Percentiles rank a stretch among this genome's conserved stretches.
phyloP scores from a whole-genome alignment of 306 rosid species.

The Pyrus pyrifolia region DNA sequence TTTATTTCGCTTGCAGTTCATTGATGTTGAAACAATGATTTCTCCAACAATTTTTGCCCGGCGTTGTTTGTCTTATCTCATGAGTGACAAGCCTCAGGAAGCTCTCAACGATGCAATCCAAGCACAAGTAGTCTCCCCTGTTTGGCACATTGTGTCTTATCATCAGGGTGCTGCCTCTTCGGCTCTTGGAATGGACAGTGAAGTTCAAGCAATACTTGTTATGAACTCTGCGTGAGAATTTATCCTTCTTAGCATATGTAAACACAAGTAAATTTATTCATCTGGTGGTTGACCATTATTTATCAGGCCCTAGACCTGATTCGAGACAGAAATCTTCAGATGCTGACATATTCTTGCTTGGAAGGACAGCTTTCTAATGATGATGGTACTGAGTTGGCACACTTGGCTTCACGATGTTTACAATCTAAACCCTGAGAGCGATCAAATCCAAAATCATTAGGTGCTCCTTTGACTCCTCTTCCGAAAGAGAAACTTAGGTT shows the following conservation, averaged over 20 bases:
- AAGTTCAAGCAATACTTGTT: not conserved
- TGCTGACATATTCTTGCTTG: conserved; percentile 81
- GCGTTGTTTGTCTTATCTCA: no score
- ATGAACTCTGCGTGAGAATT: not conserved
- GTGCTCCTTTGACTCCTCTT: no score
- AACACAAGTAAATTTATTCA: not conserved
- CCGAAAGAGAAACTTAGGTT: no score
- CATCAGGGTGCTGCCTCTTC: no score
- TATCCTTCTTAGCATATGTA: not conserved
- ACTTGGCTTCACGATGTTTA: conserved; percentile 63
- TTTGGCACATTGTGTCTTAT: no score
- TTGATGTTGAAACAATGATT: no score
- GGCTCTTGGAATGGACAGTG: no score
- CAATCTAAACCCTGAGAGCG: conserved; percentile 83
- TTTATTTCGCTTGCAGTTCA: no score
- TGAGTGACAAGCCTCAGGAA: no score
- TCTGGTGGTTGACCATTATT: conserved; percentile 14
- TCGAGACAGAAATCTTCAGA: conserved; percentile 71
- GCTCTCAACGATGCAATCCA: no score
- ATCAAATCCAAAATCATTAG: conserved; percentile 42
- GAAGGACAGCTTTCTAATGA: conserved; percentile 68
- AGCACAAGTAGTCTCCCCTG: no score
- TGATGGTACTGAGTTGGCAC: conserved; percentile 75
- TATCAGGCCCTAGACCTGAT: conserved; percentile 77
- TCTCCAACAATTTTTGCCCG: no score